Base-by-base conservation (phyloP, 1,139 yeast genomes). In the Yamadazyma pseudoaaseri region DNA sequence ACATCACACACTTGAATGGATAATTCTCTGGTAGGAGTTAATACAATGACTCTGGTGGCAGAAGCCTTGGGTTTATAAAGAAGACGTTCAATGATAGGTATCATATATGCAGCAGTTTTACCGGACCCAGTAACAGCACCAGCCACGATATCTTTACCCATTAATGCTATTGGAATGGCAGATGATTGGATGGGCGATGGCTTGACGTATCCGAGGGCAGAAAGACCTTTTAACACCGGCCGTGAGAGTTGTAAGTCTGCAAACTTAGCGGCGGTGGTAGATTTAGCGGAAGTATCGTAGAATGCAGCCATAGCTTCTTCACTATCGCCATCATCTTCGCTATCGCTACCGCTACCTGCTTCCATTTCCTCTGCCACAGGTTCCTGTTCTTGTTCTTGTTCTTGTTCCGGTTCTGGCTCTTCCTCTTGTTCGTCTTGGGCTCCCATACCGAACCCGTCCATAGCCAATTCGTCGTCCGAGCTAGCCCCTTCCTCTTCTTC, bases 121-220 rank as follows among this genome's bases (percentile, higher is more conserved):
- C 99, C 99, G 22, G 97, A 89, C 66, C 99, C 99, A 3, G 99
- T 92, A 17, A 86, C 96, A 23, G 98, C 98, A 67, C 97, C 97
- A n/a, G 98, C 99, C 47, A 92, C 96, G 35, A 92, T 79, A 58
- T 87, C 96, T 54, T 86, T 90, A 48, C 98, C 98, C 45, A 86
- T 62, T 28, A 92, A 70, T 0, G 97, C 96, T 36, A 90, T 81
- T 7, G 99, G 98, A 44, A 92, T 89, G 10, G 95, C 79, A 2
- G 96, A 87, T 37, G 92, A 73, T 65, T 92, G 98, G 65, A 94
- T 86, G 11, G 97, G 96, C 0, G 97, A 85, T 10, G 98, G 98
- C 33, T 74, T 75, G 9, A 81, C 58, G 57, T 90, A 94, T 3
- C 95, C 95, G 30, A 94, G 68, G 16, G 80, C 79, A 8, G 86